A percentile compares a stretch with the other conserved stretches of the same genome.
These are phyloP conservation scores for Xylaria polymorpha DNA, from an alignment of 2,329 filamentous ascomycete genomes.

Conservation along the genomic window DNA sequence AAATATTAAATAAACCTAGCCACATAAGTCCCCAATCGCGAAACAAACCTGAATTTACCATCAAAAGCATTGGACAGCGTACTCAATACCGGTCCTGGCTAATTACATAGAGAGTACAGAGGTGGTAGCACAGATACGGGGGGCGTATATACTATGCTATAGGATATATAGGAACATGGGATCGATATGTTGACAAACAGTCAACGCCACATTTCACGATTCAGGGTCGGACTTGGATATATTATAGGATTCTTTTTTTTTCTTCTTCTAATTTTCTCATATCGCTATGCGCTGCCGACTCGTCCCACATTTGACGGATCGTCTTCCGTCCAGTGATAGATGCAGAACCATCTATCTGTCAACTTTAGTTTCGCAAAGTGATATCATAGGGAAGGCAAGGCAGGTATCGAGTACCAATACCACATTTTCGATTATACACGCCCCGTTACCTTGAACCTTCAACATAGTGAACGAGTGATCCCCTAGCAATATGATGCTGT, in stretches of 20 bases:
- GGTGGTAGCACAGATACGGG: too few species aligned
- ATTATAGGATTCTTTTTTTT: slow-evolving; percentile 4
- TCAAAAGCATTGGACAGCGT: background rate
- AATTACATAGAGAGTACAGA: too few species aligned
- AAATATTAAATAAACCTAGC: too few species aligned
- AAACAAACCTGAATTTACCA: background rate
- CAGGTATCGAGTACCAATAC: slow-evolving; percentile 12
- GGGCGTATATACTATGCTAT: background rate
- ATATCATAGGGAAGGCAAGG: slow-evolving; percentile 23
- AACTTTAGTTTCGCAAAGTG: slow-evolving; percentile 1
- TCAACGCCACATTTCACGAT: background rate
- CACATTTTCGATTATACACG: slow-evolving; percentile 23
- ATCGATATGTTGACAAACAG: too few species aligned
- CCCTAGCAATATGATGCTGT: background rate
- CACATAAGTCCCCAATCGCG: too few species aligned
- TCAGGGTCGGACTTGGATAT: background rate
- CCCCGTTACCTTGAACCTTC: background rate
- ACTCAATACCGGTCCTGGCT: too few species aligned
- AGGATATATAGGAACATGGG: background rate
- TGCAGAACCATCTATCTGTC: background rate
- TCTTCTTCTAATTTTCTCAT: background rate
- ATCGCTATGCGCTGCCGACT: background rate
- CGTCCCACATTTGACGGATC: background rate
- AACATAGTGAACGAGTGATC: slow-evolving; percentile 7
- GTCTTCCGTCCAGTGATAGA: background rate